Evolutionary conservation across 257 asterid genomes (phyloP), one percentile per base, ranked within the genome.

Genomic region (Osmanthus fragrans): DNA sequence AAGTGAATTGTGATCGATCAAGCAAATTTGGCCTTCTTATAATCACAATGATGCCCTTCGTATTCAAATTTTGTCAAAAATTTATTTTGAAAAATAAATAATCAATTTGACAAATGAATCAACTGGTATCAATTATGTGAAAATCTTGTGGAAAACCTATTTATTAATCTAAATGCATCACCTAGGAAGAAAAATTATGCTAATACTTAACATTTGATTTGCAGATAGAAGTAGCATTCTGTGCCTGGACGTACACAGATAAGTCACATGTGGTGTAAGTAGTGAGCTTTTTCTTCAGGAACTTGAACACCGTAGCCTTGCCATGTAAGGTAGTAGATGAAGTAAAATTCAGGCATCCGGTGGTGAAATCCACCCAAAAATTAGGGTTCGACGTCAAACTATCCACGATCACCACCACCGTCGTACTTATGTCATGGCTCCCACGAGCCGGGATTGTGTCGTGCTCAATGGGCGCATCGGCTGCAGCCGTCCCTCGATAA

Each of bases 361-460:
- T 19, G 0, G 0, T 2, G 15, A 34, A 70, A 47, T 91, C 96
- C 21, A 2, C 70, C 80, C 1, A 19, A 76, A 89, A 89, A 16
- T 58, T 5, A 27, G 85, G 78, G 72, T 73, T 80, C 2, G 71
- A 9, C 7, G 36, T 33, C 74, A 91, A 73, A 8, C 64, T 67
- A 40, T 84, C 89, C 23, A 66, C 81, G 0, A 69, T 5, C 34
- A 89, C 45, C 3, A 78, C 36, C 51, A 86, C 83, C 4, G 67
- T 80, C 2, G 91, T 77, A 42, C 36, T 51, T 39, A 89, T 69
- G 66, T 89, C 88, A 66, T 76, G 89, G 60, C 67, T 72, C 10
- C 81, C 87, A n/a, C 91, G 83, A 5, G 94, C 89, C 12, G 91
- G 91, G 25, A 89, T 85, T 0, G 82, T 80, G 81, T 81, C 90